A percentile compares a stretch with the other conserved stretches of the same genome.
Conservation (phyloP, 2,329 filamentous ascomycete genomes). For the Paecilomyces niveus region DNA sequence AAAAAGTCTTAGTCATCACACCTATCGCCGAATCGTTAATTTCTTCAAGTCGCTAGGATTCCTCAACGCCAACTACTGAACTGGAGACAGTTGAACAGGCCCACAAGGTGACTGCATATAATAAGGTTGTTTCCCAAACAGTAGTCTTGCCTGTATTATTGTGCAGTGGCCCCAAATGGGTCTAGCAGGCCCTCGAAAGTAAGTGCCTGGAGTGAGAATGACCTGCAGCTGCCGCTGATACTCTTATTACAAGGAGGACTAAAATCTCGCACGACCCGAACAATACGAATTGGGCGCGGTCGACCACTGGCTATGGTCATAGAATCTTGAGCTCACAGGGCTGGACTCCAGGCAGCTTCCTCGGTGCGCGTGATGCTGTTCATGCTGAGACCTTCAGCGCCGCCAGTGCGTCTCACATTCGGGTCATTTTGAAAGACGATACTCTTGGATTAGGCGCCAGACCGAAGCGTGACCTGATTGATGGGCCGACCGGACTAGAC, state of each 20-base stretch:
- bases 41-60: neutral
- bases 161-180: constrained; percentile 47
- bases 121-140: neutral
- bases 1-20: neutral
- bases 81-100: neutral
- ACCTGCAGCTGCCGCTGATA: constrained; percentile 1
- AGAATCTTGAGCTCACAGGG: constrained; percentile 82
- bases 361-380: constrained; percentile 69
- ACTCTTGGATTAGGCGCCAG: constrained; percentile 83
- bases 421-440: constrained; percentile 80
- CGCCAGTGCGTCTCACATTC: constrained; percentile 78
- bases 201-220: constrained; percentile 17
- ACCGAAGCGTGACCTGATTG: constrained; percentile 57
- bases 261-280: constrained; percentile 90
- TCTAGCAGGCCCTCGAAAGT: constrained; percentile 63
- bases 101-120: neutral
- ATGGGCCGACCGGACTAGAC: constrained; percentile 74
- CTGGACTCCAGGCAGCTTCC: constrained; percentile 77
- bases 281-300: constrained; percentile 86
- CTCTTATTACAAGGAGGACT: constrained; percentile 40
- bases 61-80: neutral
- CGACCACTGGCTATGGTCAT: constrained; percentile 78
- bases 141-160: neutral
- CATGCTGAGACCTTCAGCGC: constrained; percentile 71
- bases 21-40: neutral